Base-by-base conservation (phyloP, 345 rosid genomes). In the Nasturtium officinale region DNA sequence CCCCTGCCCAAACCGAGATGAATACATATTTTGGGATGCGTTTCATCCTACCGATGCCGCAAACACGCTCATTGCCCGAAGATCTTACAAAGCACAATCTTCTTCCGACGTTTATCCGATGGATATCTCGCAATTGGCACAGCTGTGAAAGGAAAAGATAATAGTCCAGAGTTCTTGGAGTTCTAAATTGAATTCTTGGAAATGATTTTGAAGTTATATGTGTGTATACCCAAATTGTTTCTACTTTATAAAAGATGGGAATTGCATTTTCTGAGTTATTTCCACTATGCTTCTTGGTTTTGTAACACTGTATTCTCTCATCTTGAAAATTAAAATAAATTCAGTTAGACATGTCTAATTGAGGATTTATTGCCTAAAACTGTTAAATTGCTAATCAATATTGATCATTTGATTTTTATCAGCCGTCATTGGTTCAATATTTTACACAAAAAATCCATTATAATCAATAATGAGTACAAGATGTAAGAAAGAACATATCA, bases 1-100 rank as follows among this genome's bases (percentile, higher is more conserved):
- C 2, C 90, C 96, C 13, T 89, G 96, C 76, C 57, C 7, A 33
- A 84, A 87, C 67, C 73, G 92, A 58, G 46, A 69, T 8, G 84
- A 83, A 40, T 79, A 83, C 26, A 54, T 84, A 46, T 89, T 89
- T 71, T 87, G 96, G 96, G 96, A 89, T 53, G 91, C 91, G 3
- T 89, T 83, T 65, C 96, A 89, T 63, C 96, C 96, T 13, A 61
- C 84, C 6, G 89, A 87, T 37, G 82, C 82, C 1, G 86, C 85
- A 0, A 89, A 89, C 71, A 61, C 40, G 9, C 5, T 85, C 32
- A 64, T 89, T 16, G 96, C 77, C 1, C 65, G 64, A 42, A 77
- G 92, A 68, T 81, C 96, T 0, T 89, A 80, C 78, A 62, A 51
- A 21, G 87, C 89, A 0, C 61, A 78, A 72, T 73, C 87, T 7